These are phyloP conservation scores for Phaseolus coccineus DNA, from an alignment of 331 rosid genomes.

Conservation along the genomic window DNA sequence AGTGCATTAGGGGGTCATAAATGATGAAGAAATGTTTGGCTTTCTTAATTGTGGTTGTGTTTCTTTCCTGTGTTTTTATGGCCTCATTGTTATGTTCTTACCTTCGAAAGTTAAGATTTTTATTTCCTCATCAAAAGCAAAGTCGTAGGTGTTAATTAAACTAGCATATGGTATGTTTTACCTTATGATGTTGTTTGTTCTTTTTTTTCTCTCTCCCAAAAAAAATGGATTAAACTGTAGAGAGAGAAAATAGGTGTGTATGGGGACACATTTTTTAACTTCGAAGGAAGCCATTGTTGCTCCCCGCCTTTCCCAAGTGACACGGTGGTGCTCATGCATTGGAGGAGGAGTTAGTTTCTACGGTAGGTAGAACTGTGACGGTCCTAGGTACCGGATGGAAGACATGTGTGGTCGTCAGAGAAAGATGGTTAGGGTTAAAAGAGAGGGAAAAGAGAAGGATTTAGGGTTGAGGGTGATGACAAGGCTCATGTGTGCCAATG, in stretches of 20 bases:
- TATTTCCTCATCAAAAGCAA: conserved; percentile 38
- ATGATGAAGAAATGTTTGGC: conserved; percentile 50
- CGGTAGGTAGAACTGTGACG: too few species aligned
- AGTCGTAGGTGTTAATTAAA: conserved; percentile 33
- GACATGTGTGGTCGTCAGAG: too few species aligned
- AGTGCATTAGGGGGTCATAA: conserved; percentile 70
- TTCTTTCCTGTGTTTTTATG: conserved; percentile 25
- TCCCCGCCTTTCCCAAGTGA: conserved; percentile 66
- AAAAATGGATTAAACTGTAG: conserved; percentile 40
- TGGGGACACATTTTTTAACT: conserved; percentile 51
- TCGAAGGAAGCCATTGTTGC: conserved; percentile 48
- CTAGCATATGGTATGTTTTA: conserved; percentile 5
- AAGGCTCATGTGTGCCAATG: too few species aligned
- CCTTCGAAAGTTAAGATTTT: conserved; percentile 1
- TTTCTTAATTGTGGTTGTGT: conserved; percentile 1
- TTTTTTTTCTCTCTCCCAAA: conserved; percentile 3
- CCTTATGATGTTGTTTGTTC: conserved; percentile 13
- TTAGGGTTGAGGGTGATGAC: too few species aligned
- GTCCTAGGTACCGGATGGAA: too few species aligned
- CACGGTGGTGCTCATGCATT: conserved; percentile 7
- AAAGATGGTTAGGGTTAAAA: too few species aligned
- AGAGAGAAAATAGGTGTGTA: conserved; percentile 38
- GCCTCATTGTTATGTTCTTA: neutral
- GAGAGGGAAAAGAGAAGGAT: too few species aligned
- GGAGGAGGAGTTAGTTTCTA: too few species aligned